These are phyloP conservation scores for Phytophthora quininea DNA, from an alignment of 352 stramenopile genomes.

Conservation along the genomic window DNA sequence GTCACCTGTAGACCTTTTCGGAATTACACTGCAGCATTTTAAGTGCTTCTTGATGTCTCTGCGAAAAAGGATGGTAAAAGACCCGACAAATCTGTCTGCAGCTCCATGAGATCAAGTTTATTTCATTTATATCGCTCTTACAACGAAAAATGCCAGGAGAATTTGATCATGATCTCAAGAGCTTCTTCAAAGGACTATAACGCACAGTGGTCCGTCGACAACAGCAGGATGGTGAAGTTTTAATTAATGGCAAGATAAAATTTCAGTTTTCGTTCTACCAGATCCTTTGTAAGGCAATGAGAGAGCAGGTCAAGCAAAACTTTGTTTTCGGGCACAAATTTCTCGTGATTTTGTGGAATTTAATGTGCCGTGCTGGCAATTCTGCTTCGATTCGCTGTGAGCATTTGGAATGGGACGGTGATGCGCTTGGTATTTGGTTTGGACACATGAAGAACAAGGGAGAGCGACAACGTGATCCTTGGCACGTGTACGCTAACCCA, in stretches of 20 bases:
- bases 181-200: slow-evolving; percentile 5
- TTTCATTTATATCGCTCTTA: slow-evolving; percentile 7
- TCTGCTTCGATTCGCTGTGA: slow-evolving; percentile 13
- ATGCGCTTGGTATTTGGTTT: slow-evolving; percentile 24
- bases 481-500: slow-evolving; percentile 37
- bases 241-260: slow-evolving; percentile 17
- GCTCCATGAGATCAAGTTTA: slow-evolving; percentile 14
- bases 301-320: background rate
- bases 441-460: slow-evolving; percentile 40
- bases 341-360: slow-evolving; percentile 13
- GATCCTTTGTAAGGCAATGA: slow-evolving; percentile 2
- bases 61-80: slow-evolving; percentile 5
- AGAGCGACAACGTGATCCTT: slow-evolving; percentile 19
- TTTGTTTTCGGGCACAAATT: slow-evolving; percentile 14
- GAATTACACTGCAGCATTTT: background rate
- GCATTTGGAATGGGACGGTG: slow-evolving; percentile 14
- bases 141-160: background rate
- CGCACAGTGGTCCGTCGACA: background rate
- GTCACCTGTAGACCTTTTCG: background rate
- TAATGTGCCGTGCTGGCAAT: slow-evolving; percentile 17
- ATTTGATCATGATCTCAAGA: background rate
- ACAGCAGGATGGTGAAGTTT: background rate
- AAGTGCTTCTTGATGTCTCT: slow-evolving; percentile 11
- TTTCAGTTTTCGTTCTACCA: slow-evolving; percentile 19
- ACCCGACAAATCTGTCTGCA: slow-evolving; percentile 5